phyloP scores from a whole-genome alignment of 345 rosid genomes.

The Turritis glabra region DNA sequence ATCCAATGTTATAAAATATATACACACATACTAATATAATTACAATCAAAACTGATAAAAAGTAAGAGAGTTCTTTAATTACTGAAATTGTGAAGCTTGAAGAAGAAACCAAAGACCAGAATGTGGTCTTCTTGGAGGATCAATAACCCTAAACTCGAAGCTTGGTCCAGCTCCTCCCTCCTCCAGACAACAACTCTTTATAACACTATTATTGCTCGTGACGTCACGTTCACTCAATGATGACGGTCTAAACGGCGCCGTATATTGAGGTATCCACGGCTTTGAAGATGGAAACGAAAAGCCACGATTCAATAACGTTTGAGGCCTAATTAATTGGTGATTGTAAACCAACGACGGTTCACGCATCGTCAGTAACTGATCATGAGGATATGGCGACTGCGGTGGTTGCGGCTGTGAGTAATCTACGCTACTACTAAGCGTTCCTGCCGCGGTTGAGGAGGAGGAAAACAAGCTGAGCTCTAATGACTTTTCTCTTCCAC shows the following conservation, averaged over 20 bases:
- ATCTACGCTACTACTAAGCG: constrained; percentile 20
- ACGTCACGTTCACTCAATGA: constrained; percentile 36
- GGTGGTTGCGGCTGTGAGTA: constrained; percentile 4
- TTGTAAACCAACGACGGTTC: constrained; percentile 32
- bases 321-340: constrained; percentile 34
- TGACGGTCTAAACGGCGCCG: constrained; percentile 52
- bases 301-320: constrained; percentile 18
- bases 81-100: constrained; percentile 90
- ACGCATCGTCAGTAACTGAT: constrained; percentile 26
- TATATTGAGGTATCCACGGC: constrained; percentile 52
- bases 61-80: not conserved
- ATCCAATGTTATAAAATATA: constrained; percentile 13
- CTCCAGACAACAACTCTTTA: constrained; percentile 14
- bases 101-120: constrained; percentile 95
- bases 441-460: constrained; percentile 24
- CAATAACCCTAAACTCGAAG: constrained; percentile 66
- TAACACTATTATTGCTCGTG: constrained; percentile 10
- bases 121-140: constrained; percentile 75
- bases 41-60: not conserved
- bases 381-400: constrained; percentile 34
- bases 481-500: constrained; percentile 46
- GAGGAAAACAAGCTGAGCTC: constrained; percentile 73
- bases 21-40: not conserved
- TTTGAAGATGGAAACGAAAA: constrained; percentile 25
- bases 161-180: constrained; percentile 58